These are phyloP conservation scores for Podospora anserina DNA, from an alignment of 495 filamentous ascomycete genomes.

Conservation along the genomic window DNA sequence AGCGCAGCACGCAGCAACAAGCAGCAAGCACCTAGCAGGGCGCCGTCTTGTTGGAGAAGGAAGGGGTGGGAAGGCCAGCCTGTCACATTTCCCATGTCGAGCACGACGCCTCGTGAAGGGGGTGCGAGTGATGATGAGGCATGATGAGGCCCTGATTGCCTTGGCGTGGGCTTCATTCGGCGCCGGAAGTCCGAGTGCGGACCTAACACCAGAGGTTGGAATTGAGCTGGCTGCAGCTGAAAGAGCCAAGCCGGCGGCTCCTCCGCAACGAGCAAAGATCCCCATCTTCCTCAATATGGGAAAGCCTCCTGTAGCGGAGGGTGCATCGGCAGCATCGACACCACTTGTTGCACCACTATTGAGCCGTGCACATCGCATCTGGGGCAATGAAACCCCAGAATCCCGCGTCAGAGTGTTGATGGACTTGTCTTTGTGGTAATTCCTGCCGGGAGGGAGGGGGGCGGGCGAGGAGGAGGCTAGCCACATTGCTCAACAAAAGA, in stretches of 20 bases:
- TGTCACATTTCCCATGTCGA: conserved; percentile 2
- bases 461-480: background rate
- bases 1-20: background rate
- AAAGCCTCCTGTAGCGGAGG: conserved; percentile 2
- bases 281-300: conserved; percentile 11
- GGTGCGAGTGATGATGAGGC: background rate
- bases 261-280: conserved; percentile 18
- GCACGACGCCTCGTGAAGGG: background rate
- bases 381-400: conserved; percentile 4
- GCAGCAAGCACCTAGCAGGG: background rate
- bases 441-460: background rate
- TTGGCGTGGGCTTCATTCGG: background rate
- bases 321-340: conserved; percentile 1
- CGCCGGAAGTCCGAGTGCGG: conserved; percentile 10
- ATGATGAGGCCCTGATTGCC: background rate
- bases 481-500: background rate
- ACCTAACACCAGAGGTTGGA: background rate
- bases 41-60: background rate
- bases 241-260: conserved; percentile 23
- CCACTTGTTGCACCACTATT: background rate
- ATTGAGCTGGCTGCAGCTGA: conserved; percentile 10
- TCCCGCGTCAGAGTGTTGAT: background rate
- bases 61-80: background rate
- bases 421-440: background rate
- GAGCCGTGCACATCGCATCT: conserved; percentile 2